Base-by-base conservation (phyloP, 345 rosid species). In the Microthlaspi erraticum region DNA sequence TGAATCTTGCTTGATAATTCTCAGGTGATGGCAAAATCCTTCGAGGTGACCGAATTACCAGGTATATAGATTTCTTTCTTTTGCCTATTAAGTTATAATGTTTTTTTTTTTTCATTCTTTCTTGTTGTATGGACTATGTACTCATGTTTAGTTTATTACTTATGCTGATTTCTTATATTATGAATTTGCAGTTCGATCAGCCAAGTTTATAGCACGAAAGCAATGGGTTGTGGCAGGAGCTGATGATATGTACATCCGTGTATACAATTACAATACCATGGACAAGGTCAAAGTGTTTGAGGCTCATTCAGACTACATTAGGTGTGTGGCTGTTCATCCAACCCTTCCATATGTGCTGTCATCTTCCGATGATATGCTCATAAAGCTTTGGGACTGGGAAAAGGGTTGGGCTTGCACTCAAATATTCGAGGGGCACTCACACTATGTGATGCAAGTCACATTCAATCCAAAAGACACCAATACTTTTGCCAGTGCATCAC, bases 311-410 rank as follows among this genome's bases (percentile, higher is more conserved):
- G 99, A 95, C 78, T 95, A 83, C 85, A 92, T 95, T 66, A 86
- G 99, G 76, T 88, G 97, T 44, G 87, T 95, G 75, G 87, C 96
- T 43, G 92, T 92, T 71, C 99, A 95, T 78, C 99, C 98, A 46
- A 88, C 87, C 7, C 89, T 86, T 71, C 98, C 99, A 5, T 90
- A 84, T 71, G 90, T 95, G 80, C 70, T 95, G 78, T 92, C 99
- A 49, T 82, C 97, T 34, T 95, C 99, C 23, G 99, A 95, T 87
- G 99, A 95, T 81, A 95, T 88, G 96, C 97, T 89, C 74, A 88
- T 95, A 56, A 95, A 95, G 81, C 92, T 95, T 68, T 95, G 99
- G 99, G 98, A 95, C 73, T 95, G 99, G 99, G 99, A 95, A 76
- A 92, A 92, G 79, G 92, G 90, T 69, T 95, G 99, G 99, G 82